phyloP scores from a whole-genome alignment of 441 rosid genomes.

The Erodium moschatum region DNA sequence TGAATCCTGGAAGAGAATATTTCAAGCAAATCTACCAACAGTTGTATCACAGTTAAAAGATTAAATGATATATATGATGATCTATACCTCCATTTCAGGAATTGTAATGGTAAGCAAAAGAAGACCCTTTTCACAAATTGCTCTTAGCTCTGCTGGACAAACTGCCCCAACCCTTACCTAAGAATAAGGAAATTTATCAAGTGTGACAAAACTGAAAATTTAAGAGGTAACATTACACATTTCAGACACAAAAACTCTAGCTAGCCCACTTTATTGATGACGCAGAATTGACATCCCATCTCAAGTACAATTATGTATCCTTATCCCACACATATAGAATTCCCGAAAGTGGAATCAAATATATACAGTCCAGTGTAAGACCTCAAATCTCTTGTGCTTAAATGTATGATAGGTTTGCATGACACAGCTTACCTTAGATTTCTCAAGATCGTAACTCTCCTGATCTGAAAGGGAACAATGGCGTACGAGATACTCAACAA shows the following conservation, averaged over 20 bases:
- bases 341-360: conserved; percentile 7
- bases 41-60: conserved; percentile 2
- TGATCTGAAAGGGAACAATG: conserved; percentile 67
- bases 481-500: conserved; percentile 84
- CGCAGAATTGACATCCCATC: conserved; percentile 1
- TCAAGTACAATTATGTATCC: neutral
- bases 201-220: conserved; percentile 4
- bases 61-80: conserved; percentile 7
- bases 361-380: conserved; percentile 16
- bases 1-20: neutral
- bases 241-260: conserved; percentile 12
- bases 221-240: conserved; percentile 6
- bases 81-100: conserved; percentile 90
- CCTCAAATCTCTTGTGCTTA: conserved; percentile 21
- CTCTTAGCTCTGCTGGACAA: conserved; percentile 58
- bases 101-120: conserved; percentile 82
- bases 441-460: conserved; percentile 35
- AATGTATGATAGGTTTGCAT: neutral
- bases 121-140: conserved; percentile 90
- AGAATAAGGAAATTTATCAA: conserved; percentile 19
- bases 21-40: conserved; percentile 15
- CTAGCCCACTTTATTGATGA: conserved; percentile 11
- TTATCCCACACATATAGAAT: neutral
- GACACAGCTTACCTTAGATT: conserved; percentile 39
- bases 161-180: conserved; percentile 51